Conservation (phyloP, 148 eudicot species). For the Suaeda aralocaspica region DNA sequence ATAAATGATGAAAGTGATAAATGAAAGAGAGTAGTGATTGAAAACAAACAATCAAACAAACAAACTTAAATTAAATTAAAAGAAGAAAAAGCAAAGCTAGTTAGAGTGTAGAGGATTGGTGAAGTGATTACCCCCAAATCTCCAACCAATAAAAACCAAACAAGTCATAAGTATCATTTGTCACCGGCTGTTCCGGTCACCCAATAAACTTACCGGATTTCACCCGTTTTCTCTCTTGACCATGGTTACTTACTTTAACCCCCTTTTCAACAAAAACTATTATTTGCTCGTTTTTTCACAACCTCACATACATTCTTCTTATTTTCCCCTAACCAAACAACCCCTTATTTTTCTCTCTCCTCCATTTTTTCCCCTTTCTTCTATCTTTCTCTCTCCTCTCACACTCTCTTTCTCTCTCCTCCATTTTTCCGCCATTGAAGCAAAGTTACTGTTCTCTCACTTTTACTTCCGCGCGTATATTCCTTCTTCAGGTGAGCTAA, state of each 20-base stretch:
- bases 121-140: slow-evolving; percentile 6
- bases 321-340: neutral
- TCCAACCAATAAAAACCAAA: slow-evolving; percentile 1
- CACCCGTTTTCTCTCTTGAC: slow-evolving; percentile 16
- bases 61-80: no score
- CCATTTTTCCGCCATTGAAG: neutral
- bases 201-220: neutral
- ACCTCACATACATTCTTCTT: slow-evolving; percentile 20
- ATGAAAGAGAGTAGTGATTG: neutral
- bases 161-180: neutral
- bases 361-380: neutral
- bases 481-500: neutral
- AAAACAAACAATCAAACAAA: no score
- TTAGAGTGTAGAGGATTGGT: neutral
- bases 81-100: neutral
- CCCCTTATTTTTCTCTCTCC: neutral
- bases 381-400: neutral
- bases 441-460: neutral
- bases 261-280: no score
- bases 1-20: no score
- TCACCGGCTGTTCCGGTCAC: slow-evolving; percentile 16
- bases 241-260: neutral
- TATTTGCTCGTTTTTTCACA: slow-evolving; percentile 3
- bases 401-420: neutral
- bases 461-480: neutral